These are phyloP conservation scores for Penicillium sp. DNA, from an alignment of 2,329 filamentous ascomycete genomes.

Conservation along the genomic window DNA sequence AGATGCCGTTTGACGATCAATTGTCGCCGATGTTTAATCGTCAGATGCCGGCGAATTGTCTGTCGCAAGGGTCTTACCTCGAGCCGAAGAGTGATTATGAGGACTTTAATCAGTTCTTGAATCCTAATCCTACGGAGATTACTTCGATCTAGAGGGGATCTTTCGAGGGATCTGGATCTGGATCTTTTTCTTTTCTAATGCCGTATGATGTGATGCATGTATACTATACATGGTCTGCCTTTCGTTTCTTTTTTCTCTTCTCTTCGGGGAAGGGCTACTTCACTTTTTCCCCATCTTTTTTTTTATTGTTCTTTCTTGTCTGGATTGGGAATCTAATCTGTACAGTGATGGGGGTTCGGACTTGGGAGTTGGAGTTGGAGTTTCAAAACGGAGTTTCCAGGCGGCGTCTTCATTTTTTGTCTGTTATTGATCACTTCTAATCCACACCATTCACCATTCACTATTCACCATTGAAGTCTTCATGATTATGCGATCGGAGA, in stretches of 20 bases:
- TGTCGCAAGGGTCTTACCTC: slow-evolving; percentile 30
- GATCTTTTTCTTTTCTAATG: slow-evolving; percentile 17
- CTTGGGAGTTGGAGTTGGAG: slow-evolving; percentile 18
- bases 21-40: slow-evolving; percentile 40
- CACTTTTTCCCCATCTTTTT: slow-evolving; percentile 2
- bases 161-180: neutral
- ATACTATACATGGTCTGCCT: slow-evolving; percentile 31
- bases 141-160: slow-evolving; percentile 30
- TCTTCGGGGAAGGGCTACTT: slow-evolving; percentile 7
- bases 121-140: slow-evolving; percentile 41
- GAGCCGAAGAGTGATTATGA: slow-evolving; percentile 39
- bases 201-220: slow-evolving; percentile 37
- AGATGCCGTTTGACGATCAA: slow-evolving; percentile 36
- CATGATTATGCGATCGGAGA: slow-evolving; percentile 9
- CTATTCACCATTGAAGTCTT: slow-evolving; percentile 3
- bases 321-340: slow-evolving; percentile 22
- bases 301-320: slow-evolving; percentile 10
- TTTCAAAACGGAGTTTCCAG: slow-evolving; percentile 18
- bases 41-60: slow-evolving; percentile 33
- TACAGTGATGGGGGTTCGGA: slow-evolving; percentile 18
- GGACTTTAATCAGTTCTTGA: slow-evolving; percentile 43
- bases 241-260: slow-evolving; percentile 12
- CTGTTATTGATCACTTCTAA: no score
- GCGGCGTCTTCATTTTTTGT: slow-evolving; percentile 5
- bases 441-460: neutral